A percentile compares a stretch with the other conserved stretches of the same genome.
Conservation (phyloP, 345 rosid genomes). For the Reutealis trisperma region DNA sequence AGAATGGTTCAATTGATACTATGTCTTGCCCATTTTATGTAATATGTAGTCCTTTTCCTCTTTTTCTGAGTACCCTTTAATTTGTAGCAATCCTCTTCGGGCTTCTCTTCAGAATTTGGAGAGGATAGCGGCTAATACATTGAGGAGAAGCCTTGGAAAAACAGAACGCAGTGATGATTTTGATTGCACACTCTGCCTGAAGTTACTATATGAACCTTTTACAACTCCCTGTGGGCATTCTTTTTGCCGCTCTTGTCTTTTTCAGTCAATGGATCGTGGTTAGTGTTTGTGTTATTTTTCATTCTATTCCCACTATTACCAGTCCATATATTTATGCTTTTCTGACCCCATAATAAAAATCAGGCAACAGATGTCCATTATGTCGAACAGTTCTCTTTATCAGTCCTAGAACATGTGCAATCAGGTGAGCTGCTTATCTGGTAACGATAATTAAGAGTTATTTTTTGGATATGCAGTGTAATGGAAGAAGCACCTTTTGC, state of each 20-base stretch:
- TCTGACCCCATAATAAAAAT: slow-evolving; percentile 21
- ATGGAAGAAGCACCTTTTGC: slow-evolving; percentile 1
- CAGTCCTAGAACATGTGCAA: slow-evolving; percentile 78
- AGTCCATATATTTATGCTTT: slow-evolving; percentile 11
- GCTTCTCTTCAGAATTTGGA: slow-evolving; percentile 70
- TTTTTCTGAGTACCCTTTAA: slow-evolving; percentile 31
- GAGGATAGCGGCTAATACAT: slow-evolving; percentile 35
- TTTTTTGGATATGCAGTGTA: slow-evolving; percentile 6
- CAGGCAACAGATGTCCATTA: slow-evolving; percentile 95
- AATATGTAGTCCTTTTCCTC: slow-evolving; percentile 20
- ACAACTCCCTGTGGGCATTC: slow-evolving; percentile 98
- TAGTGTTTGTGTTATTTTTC: slow-evolving; percentile 28
- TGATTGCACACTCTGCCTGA: slow-evolving; percentile 90
- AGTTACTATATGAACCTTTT: slow-evolving; percentile 80
- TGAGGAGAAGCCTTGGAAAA: slow-evolving; percentile 43
- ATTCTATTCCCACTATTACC: slow-evolving; percentile 6
- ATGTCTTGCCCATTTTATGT: background rate
- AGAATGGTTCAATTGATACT: slow-evolving; percentile 8
- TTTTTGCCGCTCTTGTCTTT: slow-evolving; percentile 85
- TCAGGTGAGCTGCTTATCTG: slow-evolving; percentile 54
- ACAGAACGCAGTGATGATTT: slow-evolving; percentile 79
- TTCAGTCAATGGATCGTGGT: slow-evolving; percentile 96
- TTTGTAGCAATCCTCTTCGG: slow-evolving; percentile 73
- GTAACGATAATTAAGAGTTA: background rate
- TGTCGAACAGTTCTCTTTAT: slow-evolving; percentile 88